Evolutionary conservation across 2,329 filamentous ascomycete genomes (phyloP).

Genomic region (Fusarium illudens): DNA sequence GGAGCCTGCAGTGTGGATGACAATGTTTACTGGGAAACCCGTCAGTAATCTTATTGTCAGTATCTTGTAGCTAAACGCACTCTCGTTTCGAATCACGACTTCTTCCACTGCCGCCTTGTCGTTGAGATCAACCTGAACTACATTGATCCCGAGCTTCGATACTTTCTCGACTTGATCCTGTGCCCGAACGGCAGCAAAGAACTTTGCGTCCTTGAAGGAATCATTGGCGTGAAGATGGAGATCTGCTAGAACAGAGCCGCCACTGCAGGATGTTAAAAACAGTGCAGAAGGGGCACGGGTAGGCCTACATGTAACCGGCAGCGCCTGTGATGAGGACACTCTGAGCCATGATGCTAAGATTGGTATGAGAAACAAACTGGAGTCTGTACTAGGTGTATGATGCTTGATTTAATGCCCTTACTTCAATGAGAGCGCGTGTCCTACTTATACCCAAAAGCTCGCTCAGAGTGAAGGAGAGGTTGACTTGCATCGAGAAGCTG

Average conservation of each 20-base stretch:
- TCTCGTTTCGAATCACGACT: conserved; percentile 36
- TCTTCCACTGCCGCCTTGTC: conserved; percentile 40
- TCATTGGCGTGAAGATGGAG: conserved; percentile 37
- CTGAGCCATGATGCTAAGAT: conserved; percentile 9
- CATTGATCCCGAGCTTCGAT: conserved; percentile 43
- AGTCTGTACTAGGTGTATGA: background rate
- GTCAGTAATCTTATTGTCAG: background rate
- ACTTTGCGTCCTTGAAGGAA: conserved; percentile 32
- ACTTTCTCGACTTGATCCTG: conserved; percentile 46
- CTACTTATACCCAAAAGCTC: background rate
- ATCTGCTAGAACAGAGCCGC: conserved; percentile 49
- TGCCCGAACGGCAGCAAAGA: conserved; percentile 47
- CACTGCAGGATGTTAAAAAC: conserved; percentile 32
- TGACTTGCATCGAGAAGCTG: background rate
- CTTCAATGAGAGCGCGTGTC: background rate
- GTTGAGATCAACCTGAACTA: conserved; percentile 44
- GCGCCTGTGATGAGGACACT: conserved; percentile 49
- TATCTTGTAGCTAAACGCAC: conserved; percentile 17
- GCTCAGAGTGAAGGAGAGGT: background rate
- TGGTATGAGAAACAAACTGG: background rate
- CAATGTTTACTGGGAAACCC: conserved; percentile 44
- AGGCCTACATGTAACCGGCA: conserved; percentile 46
- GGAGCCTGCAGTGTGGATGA: conserved; percentile 48
- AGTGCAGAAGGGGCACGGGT: background rate
- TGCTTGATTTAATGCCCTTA: background rate